Percentiles rank a stretch among this genome's conserved stretches.
Evolutionary conservation across 2,329 filamentous ascomycete species (phyloP).

Genomic region (Cercospora nicotianae): DNA sequence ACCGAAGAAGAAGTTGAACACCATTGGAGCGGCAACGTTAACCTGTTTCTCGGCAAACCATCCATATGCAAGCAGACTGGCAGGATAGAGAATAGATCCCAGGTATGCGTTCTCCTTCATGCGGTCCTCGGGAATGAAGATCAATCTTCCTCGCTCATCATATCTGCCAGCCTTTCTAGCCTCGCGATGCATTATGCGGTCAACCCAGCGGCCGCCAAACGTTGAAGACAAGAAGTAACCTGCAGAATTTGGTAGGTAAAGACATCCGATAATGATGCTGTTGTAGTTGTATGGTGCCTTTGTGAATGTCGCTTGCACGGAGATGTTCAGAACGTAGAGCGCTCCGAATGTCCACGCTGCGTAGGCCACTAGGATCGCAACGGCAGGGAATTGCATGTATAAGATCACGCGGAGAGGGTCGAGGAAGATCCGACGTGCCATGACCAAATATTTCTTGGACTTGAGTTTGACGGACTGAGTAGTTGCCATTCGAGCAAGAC

Average conservation of each 20-base stretch:
- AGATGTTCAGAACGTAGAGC: constrained; percentile 76
- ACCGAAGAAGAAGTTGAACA: constrained; percentile 59
- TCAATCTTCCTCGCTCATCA: constrained; percentile 64
- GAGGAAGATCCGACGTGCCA: constrained; percentile 63
- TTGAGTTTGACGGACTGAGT: constrained; percentile 60
- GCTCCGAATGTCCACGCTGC: constrained; percentile 73
- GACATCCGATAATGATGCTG: constrained; percentile 67
- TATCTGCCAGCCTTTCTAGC: constrained; percentile 68
- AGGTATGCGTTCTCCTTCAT: constrained; percentile 82
- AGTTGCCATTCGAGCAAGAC: constrained; percentile 55
- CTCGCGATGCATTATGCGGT: constrained; percentile 75
- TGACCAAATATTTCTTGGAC: constrained; percentile 54
- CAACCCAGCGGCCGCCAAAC: constrained; percentile 74
- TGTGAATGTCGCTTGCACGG: constrained; percentile 69
- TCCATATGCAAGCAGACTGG: constrained; percentile 71
- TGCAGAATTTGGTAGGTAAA: constrained; percentile 74
- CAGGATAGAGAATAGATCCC: constrained; percentile 68
- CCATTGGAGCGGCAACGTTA: constrained; percentile 35
- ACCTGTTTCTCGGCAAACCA: constrained; percentile 68
- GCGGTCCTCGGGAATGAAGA: constrained; percentile 75
- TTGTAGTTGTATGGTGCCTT: constrained; percentile 66
- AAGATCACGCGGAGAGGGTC: constrained; percentile 71
- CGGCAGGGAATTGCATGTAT: constrained; percentile 72
- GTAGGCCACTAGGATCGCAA: constrained; percentile 71
- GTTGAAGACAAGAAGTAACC: constrained; percentile 71